Percentiles rank a stretch among this genome's conserved stretches.
Conservation (phyloP, 768 basidiomycete genomes). For the Cubamyces sp. region DNA sequence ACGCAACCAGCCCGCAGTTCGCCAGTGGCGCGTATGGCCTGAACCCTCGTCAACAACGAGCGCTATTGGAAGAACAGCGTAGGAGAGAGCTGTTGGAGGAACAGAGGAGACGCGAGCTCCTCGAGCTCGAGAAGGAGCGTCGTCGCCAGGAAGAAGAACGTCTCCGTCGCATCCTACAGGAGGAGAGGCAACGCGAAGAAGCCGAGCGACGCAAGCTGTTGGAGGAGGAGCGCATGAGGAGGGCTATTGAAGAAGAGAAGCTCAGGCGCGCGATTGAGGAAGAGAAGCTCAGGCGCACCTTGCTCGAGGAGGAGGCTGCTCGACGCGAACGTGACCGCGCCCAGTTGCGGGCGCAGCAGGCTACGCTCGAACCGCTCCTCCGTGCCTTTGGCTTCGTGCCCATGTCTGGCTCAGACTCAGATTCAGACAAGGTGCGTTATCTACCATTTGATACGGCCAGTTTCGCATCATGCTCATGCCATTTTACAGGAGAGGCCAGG, state of each 20-base stretch:
- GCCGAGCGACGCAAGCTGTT: constrained; percentile 19
- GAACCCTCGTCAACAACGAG: constrained; percentile 23
- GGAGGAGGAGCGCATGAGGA: constrained; percentile 25
- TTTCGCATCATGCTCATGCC: not conserved
- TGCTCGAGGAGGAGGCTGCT: constrained; percentile 22
- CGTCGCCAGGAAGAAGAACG: constrained; percentile 30
- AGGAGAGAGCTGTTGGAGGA: constrained; percentile 30
- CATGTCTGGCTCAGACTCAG: constrained; percentile 4
- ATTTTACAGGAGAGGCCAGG: constrained; percentile 4
- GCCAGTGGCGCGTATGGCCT: constrained; percentile 18
- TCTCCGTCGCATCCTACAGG: constrained; percentile 23
- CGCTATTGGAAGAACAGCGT: constrained; percentile 29
- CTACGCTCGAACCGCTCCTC: constrained; percentile 24
- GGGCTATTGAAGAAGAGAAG: constrained; percentile 20
- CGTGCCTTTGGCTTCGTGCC: constrained; percentile 21
- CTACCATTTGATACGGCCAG: not conserved
- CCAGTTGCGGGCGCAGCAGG: constrained; percentile 14
- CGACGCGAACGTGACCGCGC: constrained; percentile 12
- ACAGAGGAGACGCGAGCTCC: constrained; percentile 20
- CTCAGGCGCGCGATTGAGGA: constrained; percentile 20
- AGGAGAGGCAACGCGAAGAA: constrained; percentile 25
- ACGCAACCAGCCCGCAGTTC: constrained; percentile 5
- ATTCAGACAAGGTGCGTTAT: constrained; percentile 20
- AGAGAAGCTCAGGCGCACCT: constrained; percentile 17
- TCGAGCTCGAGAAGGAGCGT: constrained; percentile 23